These are phyloP conservation scores for Sarocladium oryzae DNA, from an alignment of 2,329 filamentous ascomycete species.

Conservation along the genomic window DNA sequence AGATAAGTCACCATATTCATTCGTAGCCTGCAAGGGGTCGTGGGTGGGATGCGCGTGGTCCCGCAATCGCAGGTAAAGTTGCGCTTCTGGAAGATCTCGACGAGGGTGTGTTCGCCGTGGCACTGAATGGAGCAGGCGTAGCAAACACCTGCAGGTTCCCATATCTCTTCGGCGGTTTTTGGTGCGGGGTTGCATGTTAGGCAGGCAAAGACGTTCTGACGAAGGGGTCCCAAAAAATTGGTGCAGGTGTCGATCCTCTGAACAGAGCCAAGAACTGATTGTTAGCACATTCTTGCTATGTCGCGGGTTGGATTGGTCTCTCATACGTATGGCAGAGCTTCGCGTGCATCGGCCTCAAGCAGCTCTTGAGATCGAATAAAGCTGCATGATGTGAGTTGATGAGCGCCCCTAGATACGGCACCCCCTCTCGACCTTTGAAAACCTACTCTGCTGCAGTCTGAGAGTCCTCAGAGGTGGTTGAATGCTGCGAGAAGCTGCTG, in stretches of 20 bases:
- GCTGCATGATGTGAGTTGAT: conserved; percentile 33
- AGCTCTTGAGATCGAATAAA: conserved; percentile 86
- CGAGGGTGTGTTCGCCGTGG: conserved; percentile 88
- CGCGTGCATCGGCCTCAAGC: conserved; percentile 89
- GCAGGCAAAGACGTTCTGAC: conserved; percentile 87
- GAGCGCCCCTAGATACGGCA: background rate
- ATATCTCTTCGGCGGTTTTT: conserved; percentile 41
- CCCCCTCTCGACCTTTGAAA: too few species aligned
- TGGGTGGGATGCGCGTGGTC: conserved; percentile 67
- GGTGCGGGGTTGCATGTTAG: conserved; percentile 87
- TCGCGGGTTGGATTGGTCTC: background rate
- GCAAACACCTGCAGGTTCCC: conserved; percentile 70
- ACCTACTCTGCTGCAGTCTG: conserved; percentile 66
- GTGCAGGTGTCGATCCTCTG: conserved; percentile 94
- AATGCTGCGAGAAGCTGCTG: conserved; percentile 53
- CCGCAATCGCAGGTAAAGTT: conserved; percentile 97
- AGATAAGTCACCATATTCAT: conserved; percentile 64
- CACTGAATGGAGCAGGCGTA: conserved; percentile 96
- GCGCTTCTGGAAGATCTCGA: conserved; percentile 93
- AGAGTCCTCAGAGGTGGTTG: conserved; percentile 52
- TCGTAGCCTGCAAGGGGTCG: conserved; percentile 69
- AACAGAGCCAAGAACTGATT: background rate
- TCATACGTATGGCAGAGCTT: conserved; percentile 84
- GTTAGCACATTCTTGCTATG: background rate
- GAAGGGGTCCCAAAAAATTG: conserved; percentile 76